Base-by-base conservation (phyloP, 345 rosid genomes). In the Hibiscus syriacus region DNA sequence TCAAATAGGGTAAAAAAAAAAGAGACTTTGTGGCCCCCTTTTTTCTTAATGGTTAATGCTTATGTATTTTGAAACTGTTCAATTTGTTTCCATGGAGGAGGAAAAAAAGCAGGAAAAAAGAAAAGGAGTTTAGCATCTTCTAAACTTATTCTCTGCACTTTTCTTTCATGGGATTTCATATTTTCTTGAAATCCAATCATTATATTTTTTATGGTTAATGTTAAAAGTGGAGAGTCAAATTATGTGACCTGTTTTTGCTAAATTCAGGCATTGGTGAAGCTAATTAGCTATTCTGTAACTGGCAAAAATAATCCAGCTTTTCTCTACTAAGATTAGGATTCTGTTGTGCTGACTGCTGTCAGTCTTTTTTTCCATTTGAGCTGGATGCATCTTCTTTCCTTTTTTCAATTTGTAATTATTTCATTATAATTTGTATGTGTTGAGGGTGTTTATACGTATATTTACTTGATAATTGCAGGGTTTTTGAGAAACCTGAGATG, bases 401-500 rank as follows among this genome's bases (percentile, higher is more conserved):
- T 60, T 39, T 17, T 60, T 43, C 16, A 52, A 68, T 80, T 66
- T 76, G 67, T 70, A 64, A 38, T 69, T 66, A 64, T 19, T 74
- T 62, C 2, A 30, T 58, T 30, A 3, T 16, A 8, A 45, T 45
- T 12, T n/a, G 13, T 16, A 30, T n/a, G 17, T 41, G 2, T 19
- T 41, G 55, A 11, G 6, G 43, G 57, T 27, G 20, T 43, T n/a
- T 43, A 13, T 43, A 13, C 13, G 17, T 43, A 43, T 29, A 46
- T 70, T 36, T 68, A 7, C 54, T 58, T 75, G 73, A 10, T 29
- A 55, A 11, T 70, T 71, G 70, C 72, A 82, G 86, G 72, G 43
- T 22, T 78, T 76, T 75, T 76, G 72, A 68, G 71, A 50, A 55
- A 46, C 66, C 70, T 50, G 76, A 78, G 65, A 90, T 94, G 99